phyloP scores from a whole-genome alignment of 179 eudicot species.

The Beta lomatogona region DNA sequence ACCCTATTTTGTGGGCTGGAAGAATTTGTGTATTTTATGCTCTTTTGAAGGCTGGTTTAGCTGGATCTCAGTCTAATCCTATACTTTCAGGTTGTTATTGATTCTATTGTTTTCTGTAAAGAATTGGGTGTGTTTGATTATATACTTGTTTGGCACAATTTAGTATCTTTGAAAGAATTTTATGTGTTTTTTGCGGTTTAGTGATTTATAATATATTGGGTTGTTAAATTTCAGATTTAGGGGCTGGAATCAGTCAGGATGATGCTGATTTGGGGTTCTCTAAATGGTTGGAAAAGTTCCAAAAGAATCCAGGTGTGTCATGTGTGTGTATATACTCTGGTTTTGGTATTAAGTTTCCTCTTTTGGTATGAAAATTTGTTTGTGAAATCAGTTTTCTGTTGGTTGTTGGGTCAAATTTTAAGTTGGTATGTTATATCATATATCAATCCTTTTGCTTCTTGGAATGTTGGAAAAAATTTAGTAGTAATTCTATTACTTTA shows the following conservation, averaged over 20 bases:
- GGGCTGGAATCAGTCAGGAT: conserved; percentile 40
- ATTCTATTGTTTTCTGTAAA: neutral
- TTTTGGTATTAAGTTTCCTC: neutral
- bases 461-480: neutral
- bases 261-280: conserved; percentile 74
- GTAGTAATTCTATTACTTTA: neutral
- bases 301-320: conserved; percentile 66
- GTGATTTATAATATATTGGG: neutral
- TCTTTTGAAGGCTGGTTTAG: conserved; percentile 85
- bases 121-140: neutral
- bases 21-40: conserved; percentile 79
- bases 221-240: conserved; percentile 43
- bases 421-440: neutral
- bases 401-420: neutral
- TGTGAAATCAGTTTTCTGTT: neutral
- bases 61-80: conserved; percentile 84
- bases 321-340: conserved; percentile 13
- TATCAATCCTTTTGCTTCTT: neutral
- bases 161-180: neutral
- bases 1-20: conserved; percentile 83
- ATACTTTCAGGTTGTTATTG: conserved; percentile 50
- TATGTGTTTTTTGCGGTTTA: conserved; percentile 1
- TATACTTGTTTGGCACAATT: neutral
- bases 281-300: conserved; percentile 71
- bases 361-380: neutral